These are phyloP conservation scores for Botrytis cinerea DNA, from an alignment of 2,329 filamentous ascomycete species.

Conservation along the genomic window DNA sequence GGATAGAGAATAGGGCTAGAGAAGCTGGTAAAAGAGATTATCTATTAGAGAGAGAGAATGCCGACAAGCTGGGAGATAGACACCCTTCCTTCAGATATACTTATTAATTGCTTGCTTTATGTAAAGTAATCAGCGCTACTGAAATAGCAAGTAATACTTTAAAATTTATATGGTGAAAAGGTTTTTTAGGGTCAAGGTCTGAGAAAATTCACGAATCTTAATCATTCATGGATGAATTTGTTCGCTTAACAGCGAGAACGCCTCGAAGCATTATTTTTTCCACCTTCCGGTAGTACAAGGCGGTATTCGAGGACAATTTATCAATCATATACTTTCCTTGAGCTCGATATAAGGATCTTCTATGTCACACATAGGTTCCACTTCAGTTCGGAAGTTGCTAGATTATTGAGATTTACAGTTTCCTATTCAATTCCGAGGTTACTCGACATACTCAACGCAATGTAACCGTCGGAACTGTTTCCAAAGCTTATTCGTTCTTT, in stretches of 20 bases:
- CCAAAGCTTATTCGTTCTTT: neutral
- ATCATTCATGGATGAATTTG: neutral
- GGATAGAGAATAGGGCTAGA: constrained; percentile 6
- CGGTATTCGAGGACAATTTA: neutral
- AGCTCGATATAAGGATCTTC: too few species aligned
- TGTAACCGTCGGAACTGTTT: constrained; percentile 1
- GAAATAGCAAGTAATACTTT: neutral
- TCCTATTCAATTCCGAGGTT: neutral
- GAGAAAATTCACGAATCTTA: too few species aligned
- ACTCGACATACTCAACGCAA: neutral
- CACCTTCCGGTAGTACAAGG: too few species aligned
- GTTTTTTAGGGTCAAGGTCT: neutral
- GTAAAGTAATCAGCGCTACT: neutral
- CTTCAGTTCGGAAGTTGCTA: neutral
- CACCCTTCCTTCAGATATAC: constrained; percentile 3
- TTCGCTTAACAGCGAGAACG: neutral
- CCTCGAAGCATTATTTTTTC: neutral
- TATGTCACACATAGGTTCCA: neutral
- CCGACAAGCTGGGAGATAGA: neutral
- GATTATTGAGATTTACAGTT: neutral
- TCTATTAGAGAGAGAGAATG: neutral
- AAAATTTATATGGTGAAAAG: neutral
- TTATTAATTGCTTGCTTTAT: neutral
- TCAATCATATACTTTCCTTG: neutral
- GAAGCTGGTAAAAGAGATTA: neutral